Conservation (phyloP, 2,329 filamentous ascomycete genomes). For the Fusarium duplospermum region DNA sequence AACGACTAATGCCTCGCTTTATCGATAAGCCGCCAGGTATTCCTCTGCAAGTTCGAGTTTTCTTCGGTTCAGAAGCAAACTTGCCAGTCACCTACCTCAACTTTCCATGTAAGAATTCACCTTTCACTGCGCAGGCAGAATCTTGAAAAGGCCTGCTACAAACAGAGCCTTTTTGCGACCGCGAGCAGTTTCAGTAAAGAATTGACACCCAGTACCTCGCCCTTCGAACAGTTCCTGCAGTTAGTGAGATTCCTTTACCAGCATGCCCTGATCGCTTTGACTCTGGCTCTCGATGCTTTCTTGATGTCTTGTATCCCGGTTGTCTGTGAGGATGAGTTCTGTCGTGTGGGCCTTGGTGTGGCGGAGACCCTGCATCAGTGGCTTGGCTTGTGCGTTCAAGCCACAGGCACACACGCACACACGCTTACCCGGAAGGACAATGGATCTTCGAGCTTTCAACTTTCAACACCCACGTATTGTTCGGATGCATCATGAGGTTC, state of each 20-base stretch:
- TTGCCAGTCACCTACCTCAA: conserved; percentile 3
- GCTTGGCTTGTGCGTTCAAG: conserved; percentile 20
- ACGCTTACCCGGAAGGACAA: conserved; percentile 9
- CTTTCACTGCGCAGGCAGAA: conserved; percentile 33
- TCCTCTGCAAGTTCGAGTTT: neutral
- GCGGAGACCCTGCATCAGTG: conserved; percentile 28
- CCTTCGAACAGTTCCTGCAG: conserved; percentile 3
- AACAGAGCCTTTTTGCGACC: conserved; percentile 39
- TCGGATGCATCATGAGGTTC: neutral
- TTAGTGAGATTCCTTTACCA: neutral
- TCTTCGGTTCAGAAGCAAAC: conserved; percentile 2
- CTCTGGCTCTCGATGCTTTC: conserved; percentile 13
- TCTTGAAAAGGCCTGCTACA: conserved; percentile 41
- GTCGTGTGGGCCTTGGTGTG: conserved; percentile 39
- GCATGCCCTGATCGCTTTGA: conserved; percentile 24
- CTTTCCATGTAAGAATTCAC: conserved; percentile 16
- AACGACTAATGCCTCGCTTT: conserved; percentile 5
- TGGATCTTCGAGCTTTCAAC: neutral
- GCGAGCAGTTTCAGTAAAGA: conserved; percentile 31
- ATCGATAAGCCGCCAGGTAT: neutral
- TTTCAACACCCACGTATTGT: neutral
- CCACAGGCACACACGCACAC: conserved; percentile 33
- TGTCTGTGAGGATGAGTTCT: conserved; percentile 42
- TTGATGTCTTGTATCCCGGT: conserved; percentile 17
- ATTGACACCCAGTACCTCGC: conserved; percentile 8